A percentile compares a stretch with the other conserved stretches of the same genome.
These are phyloP conservation scores for Termitomyces titanicus DNA, from an alignment of 768 basidiomycete species.

Conservation along the genomic window DNA sequence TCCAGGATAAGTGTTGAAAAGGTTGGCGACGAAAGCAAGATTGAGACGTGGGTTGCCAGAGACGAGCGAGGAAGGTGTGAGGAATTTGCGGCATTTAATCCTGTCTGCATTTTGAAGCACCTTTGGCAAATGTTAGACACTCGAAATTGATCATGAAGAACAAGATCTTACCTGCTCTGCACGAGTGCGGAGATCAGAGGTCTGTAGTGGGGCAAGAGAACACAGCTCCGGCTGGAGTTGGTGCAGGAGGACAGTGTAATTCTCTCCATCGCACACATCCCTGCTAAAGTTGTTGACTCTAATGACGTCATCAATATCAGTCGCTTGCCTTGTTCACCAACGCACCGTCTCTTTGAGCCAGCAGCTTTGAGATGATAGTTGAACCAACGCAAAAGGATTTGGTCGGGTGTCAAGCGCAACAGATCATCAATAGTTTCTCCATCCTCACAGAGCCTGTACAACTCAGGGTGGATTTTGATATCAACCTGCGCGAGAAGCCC, in stretches of 20 bases:
- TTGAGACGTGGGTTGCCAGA: conserved; percentile 96
- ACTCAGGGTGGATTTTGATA: conserved; percentile 96
- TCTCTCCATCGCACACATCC: conserved; percentile 96
- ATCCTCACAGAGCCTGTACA: conserved; percentile 94
- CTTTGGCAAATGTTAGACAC: conserved; percentile 21
- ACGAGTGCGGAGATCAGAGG: conserved; percentile 72
- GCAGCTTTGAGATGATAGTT: conserved; percentile 98
- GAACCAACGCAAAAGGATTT: conserved; percentile 98
- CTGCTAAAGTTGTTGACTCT: conserved; percentile 98
- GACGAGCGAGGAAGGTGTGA: conserved; percentile 87
- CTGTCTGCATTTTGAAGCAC: conserved; percentile 91
- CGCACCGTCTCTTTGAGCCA: conserved; percentile 80
- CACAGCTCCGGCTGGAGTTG: conserved; percentile 95
- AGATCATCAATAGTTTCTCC: conserved; percentile 97
- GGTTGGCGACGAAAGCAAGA: conserved; percentile 96
- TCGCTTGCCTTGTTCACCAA: not conserved
- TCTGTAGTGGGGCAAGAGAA: conserved; percentile 87
- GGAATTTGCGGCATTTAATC: conserved; percentile 94
- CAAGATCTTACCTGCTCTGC: conserved; percentile 65
- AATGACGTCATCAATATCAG: conserved; percentile 13
- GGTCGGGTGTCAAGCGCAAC: conserved; percentile 90
- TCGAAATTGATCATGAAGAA: not conserved
- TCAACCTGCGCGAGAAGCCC: conserved; percentile 94
- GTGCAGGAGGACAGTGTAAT: conserved; percentile 94
- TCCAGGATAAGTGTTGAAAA: conserved; percentile 97